These are phyloP conservation scores for Iberis pinnata DNA, from an alignment of 345 rosid species.

Conservation along the genomic window DNA sequence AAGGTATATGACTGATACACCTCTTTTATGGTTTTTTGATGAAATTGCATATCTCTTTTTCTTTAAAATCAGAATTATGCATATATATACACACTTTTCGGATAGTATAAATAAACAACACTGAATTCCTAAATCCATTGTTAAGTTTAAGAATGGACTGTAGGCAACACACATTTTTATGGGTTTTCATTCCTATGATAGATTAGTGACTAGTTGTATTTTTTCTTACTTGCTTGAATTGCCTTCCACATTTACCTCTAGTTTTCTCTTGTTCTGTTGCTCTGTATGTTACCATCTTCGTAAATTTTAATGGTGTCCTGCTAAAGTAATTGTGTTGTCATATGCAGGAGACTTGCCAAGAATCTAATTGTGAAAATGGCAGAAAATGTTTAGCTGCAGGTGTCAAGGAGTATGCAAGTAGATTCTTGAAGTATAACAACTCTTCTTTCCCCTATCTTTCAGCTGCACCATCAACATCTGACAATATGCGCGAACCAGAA, in stretches of 20 bases:
- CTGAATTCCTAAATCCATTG: constrained; percentile 12
- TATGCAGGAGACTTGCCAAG: constrained; percentile 43
- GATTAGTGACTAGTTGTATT: background rate
- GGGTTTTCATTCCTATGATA: constrained; percentile 6
- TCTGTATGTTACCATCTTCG: constrained; percentile 7
- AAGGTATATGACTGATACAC: constrained; percentile 16
- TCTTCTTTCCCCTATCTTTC: constrained; percentile 43
- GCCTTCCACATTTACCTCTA: constrained; percentile 1
- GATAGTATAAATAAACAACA: constrained; percentile 9
- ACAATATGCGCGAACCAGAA: constrained; percentile 47
- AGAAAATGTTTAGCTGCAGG: constrained; percentile 31
- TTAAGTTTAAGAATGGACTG: constrained; percentile 17
- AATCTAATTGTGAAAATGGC: constrained; percentile 29
- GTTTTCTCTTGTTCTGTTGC: constrained; percentile 8
- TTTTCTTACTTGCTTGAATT: constrained; percentile 6
- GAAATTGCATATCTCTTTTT: constrained; percentile 3
- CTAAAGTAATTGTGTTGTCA: background rate
- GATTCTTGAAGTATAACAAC: constrained; percentile 51
- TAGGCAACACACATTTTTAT: background rate
- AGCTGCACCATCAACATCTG: constrained; percentile 59
- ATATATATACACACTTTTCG: background rate
- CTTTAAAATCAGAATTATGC: background rate
- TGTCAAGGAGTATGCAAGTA: constrained; percentile 61
- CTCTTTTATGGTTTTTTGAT: constrained; percentile 10
- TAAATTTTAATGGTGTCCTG: constrained; percentile 5